phyloP scores from a whole-genome alignment of 2,329 filamentous ascomycete species.

The Leptographium wingfieldii region DNA sequence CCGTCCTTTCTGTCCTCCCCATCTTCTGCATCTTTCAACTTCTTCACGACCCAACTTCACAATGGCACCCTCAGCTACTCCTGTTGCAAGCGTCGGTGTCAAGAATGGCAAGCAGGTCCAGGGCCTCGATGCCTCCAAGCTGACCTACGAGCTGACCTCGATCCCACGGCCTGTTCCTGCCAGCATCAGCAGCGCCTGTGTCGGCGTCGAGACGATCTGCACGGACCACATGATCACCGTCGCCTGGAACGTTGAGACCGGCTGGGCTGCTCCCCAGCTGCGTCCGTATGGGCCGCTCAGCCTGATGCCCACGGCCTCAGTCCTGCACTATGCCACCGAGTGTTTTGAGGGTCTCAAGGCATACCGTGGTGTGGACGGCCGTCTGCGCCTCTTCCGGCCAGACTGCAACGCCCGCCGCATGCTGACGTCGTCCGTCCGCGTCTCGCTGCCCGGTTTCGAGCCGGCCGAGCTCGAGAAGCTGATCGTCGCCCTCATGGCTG shows the following conservation, averaged over 20 bases:
- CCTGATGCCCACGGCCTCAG: constrained; percentile 69
- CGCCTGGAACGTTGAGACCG: constrained; percentile 49
- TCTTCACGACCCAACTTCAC: neutral
- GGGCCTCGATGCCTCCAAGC: constrained; percentile 50
- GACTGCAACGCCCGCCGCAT: constrained; percentile 58
- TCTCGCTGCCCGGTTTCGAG: constrained; percentile 63
- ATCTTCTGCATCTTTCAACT: neutral
- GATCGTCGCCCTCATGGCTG: constrained; percentile 55
- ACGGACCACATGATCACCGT: constrained; percentile 85
- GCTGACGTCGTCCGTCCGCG: constrained; percentile 46
- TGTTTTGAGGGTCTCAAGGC: constrained; percentile 81
- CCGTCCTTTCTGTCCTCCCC: neutral
- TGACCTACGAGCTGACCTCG: constrained; percentile 40
- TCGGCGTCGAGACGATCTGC: constrained; percentile 41
- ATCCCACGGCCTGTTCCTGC: constrained; percentile 38
- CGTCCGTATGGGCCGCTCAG: constrained; percentile 65
- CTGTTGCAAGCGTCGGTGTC: constrained; percentile 15
- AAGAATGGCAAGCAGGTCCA: constrained; percentile 33
- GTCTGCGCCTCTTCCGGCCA: constrained; percentile 66
- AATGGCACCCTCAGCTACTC: constrained; percentile 17
- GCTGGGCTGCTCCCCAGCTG: constrained; percentile 64
- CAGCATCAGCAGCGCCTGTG: constrained; percentile 31
- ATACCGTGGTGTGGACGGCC: constrained; percentile 66
- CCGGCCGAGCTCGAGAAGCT: constrained; percentile 61
- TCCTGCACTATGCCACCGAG: constrained; percentile 80